A percentile compares a stretch with the other conserved stretches of the same genome.
Evolutionary conservation across 192 early-diverging fungal species (phyloP).

Genomic region (Rhizoclosmatium sp.): DNA sequence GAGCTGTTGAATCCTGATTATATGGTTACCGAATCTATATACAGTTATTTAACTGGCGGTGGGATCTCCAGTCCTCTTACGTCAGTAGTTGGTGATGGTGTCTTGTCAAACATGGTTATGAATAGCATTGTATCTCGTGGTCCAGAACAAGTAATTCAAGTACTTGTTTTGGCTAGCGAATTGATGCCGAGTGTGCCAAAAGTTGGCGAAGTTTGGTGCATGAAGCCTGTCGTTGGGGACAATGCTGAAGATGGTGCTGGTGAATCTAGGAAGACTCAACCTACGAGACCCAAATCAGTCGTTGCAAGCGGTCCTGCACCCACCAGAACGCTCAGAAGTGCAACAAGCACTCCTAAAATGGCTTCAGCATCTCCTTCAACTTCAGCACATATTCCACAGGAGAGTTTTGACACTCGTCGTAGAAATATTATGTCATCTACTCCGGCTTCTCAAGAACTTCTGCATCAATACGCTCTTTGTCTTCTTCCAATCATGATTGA

Average conservation of each 20-base stretch:
- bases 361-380: neutral
- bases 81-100: neutral
- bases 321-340: conserved; percentile 7
- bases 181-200: conserved; percentile 67
- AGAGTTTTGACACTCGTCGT: conserved; percentile 18
- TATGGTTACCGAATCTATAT: conserved; percentile 8
- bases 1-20: neutral
- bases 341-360: neutral
- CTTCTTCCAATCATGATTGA: conserved; percentile 76
- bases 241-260: neutral
- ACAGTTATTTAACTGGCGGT: conserved; percentile 16
- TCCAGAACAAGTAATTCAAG: conserved; percentile 61
- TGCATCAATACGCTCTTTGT: conserved; percentile 45
- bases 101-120: conserved; percentile 3
- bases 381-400: no score
- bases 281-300: neutral
- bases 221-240: conserved; percentile 17
- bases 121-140: neutral
- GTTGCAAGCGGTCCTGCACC: neutral
- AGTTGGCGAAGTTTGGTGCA: conserved; percentile 44
- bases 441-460: neutral
- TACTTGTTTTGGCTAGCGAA: conserved; percentile 63
- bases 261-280: neutral
- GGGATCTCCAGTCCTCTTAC: conserved; percentile 39
- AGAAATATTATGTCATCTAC: neutral